Conservation (phyloP, 164 flowering plant species). For the Piper longum region DNA sequence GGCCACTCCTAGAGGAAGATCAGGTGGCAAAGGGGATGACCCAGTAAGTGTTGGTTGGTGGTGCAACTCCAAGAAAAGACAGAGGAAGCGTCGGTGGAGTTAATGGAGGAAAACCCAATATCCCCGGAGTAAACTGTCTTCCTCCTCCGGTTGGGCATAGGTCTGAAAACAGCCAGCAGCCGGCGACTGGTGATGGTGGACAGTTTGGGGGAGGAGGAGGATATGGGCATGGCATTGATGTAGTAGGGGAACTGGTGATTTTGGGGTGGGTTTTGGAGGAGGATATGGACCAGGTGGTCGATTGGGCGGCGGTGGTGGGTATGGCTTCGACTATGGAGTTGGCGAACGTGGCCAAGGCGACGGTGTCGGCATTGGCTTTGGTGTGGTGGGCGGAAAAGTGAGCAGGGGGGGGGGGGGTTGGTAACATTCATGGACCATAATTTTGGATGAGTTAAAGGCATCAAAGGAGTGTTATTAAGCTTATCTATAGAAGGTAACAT, state of each 20-base stretch:
- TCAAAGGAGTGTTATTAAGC: too few species aligned
- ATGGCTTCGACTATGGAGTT: neutral
- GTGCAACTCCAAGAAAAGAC: neutral
- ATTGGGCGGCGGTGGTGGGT: neutral
- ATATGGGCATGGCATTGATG: neutral
- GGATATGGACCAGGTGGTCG: slow-evolving; percentile 1
- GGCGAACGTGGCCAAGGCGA: neutral
- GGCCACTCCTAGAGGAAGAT: neutral
- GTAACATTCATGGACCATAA: neutral
- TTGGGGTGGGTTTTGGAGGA: neutral
- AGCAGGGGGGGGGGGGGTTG: neutral
- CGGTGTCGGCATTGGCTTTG: neutral
- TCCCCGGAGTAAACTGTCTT: neutral
- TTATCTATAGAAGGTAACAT: too few species aligned
- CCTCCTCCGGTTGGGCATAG: neutral
- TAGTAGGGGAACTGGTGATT: neutral
- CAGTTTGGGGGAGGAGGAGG: neutral
- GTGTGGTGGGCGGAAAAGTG: neutral
- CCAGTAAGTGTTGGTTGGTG: neutral
- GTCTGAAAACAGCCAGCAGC: neutral
- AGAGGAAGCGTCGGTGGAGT: neutral
- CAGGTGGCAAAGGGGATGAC: neutral
- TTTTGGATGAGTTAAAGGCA: neutral
- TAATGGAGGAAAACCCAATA: too few species aligned
- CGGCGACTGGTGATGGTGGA: neutral